phyloP scores from a whole-genome alignment of 2,329 filamentous ascomycete species.

The Penicillium sp. region DNA sequence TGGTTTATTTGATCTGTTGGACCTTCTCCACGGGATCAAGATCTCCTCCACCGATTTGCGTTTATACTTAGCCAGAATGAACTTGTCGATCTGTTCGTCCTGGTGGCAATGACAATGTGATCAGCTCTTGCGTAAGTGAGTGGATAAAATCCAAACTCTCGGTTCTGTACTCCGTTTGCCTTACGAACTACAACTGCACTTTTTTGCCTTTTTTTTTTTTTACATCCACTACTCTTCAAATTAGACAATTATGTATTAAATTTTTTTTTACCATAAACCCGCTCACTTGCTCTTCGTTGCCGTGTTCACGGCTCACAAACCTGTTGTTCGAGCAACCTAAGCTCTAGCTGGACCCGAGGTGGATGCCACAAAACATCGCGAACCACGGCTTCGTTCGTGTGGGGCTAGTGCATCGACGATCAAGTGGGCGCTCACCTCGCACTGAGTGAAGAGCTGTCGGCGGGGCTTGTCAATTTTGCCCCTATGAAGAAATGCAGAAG shows the following conservation, averaged over 20 bases:
- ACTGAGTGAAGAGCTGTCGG: not conserved
- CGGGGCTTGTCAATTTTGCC: constrained; percentile 11
- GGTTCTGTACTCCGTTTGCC: not conserved
- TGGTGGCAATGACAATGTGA: not conserved
- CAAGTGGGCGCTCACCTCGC: constrained; percentile 6
- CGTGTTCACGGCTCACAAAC: not conserved
- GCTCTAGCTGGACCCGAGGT: constrained; percentile 3
- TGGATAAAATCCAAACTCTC: not conserved
- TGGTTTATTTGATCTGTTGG: not conserved
- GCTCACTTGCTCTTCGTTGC: not conserved
- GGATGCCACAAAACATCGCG: constrained; percentile 4
- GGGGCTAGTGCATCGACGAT: constrained; percentile 18
- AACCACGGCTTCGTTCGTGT: constrained; percentile 9
- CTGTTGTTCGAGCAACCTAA: constrained; percentile 18
- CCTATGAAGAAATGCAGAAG: constrained; percentile 8
- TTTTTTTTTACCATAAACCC: not conserved
- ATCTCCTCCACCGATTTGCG: not conserved
- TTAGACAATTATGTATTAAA: not conserved
- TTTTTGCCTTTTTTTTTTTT: not conserved
- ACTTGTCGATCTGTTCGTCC: not conserved
- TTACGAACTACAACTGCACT: not conserved
- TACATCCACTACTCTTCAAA: not conserved
- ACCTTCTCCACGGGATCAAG: not conserved
- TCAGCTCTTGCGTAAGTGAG: not conserved
- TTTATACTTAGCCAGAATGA: not conserved